Base-by-base conservation (phyloP, 805 yeast genomes). In the Allodekkera sacchari region DNA sequence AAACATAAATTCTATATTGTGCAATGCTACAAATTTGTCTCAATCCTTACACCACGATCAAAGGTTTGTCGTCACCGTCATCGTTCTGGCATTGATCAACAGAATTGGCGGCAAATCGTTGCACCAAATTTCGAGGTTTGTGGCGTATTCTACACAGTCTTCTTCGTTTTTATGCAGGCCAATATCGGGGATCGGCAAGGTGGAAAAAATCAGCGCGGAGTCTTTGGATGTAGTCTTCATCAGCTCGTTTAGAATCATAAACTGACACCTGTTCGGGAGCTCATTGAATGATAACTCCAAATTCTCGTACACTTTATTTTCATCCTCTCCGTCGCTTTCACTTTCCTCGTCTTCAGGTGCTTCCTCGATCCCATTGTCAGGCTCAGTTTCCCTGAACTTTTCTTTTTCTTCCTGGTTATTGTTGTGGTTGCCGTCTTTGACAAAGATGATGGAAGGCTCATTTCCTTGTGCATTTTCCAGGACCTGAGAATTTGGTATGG, bases 1-100 rank as follows among this genome's bases (percentile, higher is more conserved):
- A n/a, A 11, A 17, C 30, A 12, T 20, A n/a, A 18, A 18, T 18
- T 7, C n/a, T n/a, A n/a, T n/a, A n/a, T n/a, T n/a, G n/a, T n/a
- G n/a, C n/a, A n/a, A n/a, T n/a, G n/a, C n/a, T n/a, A n/a, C n/a
- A n/a, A n/a, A n/a, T n/a, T n/a, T n/a, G n/a, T n/a, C n/a, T n/a
- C n/a, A n/a, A n/a, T n/a, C n/a, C n/a, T n/a, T n/a, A n/a, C n/a
- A n/a, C n/a, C n/a, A n/a, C 18, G 7, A n/a, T 35, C 28, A 88
- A 39, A 89, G 61, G 21, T 95, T 92, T 5, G 96, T 88, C 0
- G 98, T 89, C 3, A 89, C 98, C 0, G 98, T 92, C 66, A 92
- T 87, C 0, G 95, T 81, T 59, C 85, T 94, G 0, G 96, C 84
- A 49, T 92, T 89, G 33, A 92, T 68, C 39, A 92, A 56, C 52